A percentile compares a stretch with the other conserved stretches of the same genome.
These are phyloP conservation scores for Colletotrichum tropicicola DNA, from an alignment of 2,329 filamentous ascomycete species.

Conservation along the genomic window DNA sequence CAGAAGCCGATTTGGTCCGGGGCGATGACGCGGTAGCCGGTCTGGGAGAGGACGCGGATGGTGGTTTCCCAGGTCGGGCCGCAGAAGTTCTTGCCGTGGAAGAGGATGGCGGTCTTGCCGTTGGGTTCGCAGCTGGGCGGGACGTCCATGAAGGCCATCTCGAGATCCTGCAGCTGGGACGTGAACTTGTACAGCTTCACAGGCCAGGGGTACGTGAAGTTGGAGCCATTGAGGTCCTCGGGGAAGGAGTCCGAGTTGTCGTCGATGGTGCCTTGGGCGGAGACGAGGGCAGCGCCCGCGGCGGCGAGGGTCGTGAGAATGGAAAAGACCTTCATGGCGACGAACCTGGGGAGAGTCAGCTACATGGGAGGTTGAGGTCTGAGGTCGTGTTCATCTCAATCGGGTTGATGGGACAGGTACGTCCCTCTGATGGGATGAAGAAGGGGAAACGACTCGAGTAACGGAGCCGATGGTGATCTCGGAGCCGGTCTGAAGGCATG, in stretches of 20 bases:
- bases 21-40: slow-evolving; percentile 61
- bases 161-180: slow-evolving; percentile 56
- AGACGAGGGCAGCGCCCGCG: slow-evolving; percentile 31
- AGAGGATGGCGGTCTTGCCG: slow-evolving; percentile 54
- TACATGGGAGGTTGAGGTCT: too few species aligned
- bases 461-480: not conserved
- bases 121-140: slow-evolving; percentile 43
- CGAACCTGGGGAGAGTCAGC: too few species aligned
- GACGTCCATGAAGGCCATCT: slow-evolving; percentile 67
- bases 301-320: slow-evolving; percentile 25
- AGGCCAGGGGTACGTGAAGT: slow-evolving; percentile 62
- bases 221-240: slow-evolving; percentile 56
- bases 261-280: slow-evolving; percentile 38
- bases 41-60: slow-evolving; percentile 47
- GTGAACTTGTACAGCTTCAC: slow-evolving; percentile 57
- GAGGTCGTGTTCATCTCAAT: not conserved
- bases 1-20: slow-evolving; percentile 67
- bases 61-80: slow-evolving; percentile 61
- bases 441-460: too few species aligned
- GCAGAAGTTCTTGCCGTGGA: slow-evolving; percentile 68
- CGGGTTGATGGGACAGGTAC: too few species aligned
- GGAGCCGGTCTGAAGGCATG: not conserved
- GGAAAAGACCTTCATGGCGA: slow-evolving; percentile 32
- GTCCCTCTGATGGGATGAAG: too few species aligned
- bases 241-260: slow-evolving; percentile 48